These are phyloP conservation scores for Exserohilum rostratum DNA, from an alignment of 2,329 filamentous ascomycete species.

Conservation along the genomic window DNA sequence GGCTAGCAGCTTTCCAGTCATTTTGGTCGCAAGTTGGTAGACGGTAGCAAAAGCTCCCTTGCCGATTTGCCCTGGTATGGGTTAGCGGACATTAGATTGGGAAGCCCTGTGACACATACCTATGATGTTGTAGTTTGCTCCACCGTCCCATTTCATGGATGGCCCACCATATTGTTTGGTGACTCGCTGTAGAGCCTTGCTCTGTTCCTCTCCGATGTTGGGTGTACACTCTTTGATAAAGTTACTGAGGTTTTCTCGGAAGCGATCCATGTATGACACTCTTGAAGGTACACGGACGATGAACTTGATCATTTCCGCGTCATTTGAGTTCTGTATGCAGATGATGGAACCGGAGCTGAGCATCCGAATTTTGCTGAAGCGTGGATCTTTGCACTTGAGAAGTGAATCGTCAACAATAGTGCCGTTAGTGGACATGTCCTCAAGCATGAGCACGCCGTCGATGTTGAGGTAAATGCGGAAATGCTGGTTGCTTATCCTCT, in stretches of 20 bases:
- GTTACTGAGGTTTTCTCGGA: conserved; percentile 69
- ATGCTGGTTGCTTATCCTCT: conserved; percentile 89
- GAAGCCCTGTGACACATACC: conserved; percentile 18
- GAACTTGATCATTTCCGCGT: conserved; percentile 73
- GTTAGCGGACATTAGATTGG: conserved; percentile 6
- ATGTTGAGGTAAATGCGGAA: conserved; percentile 91
- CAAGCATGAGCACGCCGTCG: conserved; percentile 86
- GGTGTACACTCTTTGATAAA: conserved; percentile 61
- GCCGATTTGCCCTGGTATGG: conserved; percentile 68
- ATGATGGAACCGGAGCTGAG: conserved; percentile 76
- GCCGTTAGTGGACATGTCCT: conserved; percentile 95
- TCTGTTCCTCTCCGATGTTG: conserved; percentile 28
- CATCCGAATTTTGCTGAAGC: conserved; percentile 62
- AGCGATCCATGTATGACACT: conserved; percentile 71
- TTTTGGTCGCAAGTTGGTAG: conserved; percentile 86
- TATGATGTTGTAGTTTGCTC: conserved; percentile 81
- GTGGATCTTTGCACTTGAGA: conserved; percentile 59
- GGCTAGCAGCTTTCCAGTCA: conserved; percentile 81
- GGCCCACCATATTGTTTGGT: conserved; percentile 44
- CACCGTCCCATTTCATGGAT: conserved; percentile 82
- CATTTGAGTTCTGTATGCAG: conserved; percentile 63
- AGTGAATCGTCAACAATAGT: conserved; percentile 80
- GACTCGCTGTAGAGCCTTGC: conserved; percentile 32
- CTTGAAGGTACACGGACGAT: conserved; percentile 79
- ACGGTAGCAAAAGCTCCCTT: conserved; percentile 96